Percentiles rank a stretch among this genome's conserved stretches.
Evolutionary conservation across 306 rosid species (phyloP).

Genomic region (Mimosa bimucronata): DNA sequence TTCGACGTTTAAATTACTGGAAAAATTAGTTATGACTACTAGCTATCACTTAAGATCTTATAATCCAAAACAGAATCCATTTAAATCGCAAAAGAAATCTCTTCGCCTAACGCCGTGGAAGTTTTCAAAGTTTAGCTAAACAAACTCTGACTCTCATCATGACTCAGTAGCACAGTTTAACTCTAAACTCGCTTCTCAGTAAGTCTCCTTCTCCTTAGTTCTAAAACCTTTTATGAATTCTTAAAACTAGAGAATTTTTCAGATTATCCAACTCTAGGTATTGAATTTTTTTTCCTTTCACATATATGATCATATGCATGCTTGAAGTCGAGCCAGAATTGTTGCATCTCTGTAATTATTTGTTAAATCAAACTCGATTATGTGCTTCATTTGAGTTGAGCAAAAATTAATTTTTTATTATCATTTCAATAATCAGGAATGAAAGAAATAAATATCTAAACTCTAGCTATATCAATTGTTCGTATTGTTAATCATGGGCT

Average conservation of each 20-base stretch:
- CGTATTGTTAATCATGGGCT: background rate
- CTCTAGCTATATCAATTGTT: background rate
- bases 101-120: background rate
- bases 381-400: background rate
- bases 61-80: conserved; percentile 5
- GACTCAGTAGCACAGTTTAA: background rate
- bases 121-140: background rate
- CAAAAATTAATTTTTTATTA: background rate
- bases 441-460: background rate
- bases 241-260: background rate
- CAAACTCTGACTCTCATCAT: background rate
- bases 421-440: background rate
- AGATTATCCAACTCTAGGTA: background rate
- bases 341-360: too few species aligned
- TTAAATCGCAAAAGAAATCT: background rate
- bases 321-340: too few species aligned
- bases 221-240: background rate
- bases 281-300: background rate
- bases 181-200: background rate
- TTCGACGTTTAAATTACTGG: background rate
- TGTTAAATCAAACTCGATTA: too few species aligned
- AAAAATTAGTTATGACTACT: background rate
- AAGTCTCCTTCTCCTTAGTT: background rate
- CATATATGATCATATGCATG: too few species aligned
- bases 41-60: background rate